phyloP scores from a whole-genome alignment of 371 early-diverging fungal genomes.

The Fennellomyces sp. region DNA sequence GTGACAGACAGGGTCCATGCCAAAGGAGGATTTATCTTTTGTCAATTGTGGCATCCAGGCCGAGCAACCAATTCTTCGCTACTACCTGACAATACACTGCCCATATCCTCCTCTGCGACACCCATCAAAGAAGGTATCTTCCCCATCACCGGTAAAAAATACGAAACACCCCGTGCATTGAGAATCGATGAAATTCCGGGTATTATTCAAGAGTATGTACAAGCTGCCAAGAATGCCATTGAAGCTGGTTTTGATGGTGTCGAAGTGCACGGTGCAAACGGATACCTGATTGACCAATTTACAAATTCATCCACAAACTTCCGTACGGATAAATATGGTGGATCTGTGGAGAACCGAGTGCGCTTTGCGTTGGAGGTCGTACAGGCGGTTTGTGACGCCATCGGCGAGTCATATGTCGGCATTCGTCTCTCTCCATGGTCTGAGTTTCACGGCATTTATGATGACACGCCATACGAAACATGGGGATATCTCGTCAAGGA shows the following conservation, averaged over 20 bases:
- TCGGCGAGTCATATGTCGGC: slow-evolving; percentile 16
- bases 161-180: slow-evolving; percentile 63
- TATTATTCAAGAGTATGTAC: slow-evolving; percentile 61
- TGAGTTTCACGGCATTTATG: slow-evolving; percentile 24
- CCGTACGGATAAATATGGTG: slow-evolving; percentile 68
- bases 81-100: slow-evolving; percentile 6
- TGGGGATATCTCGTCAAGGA: slow-evolving; percentile 23
- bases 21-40: slow-evolving; percentile 59
- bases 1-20: slow-evolving; percentile 61
- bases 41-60: slow-evolving; percentile 42
- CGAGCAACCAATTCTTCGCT: slow-evolving; percentile 9
- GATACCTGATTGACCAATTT: slow-evolving; percentile 62
- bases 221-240: slow-evolving; percentile 43
- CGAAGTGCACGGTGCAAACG: slow-evolving; percentile 73
- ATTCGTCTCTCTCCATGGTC: slow-evolving; percentile 27
- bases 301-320: slow-evolving; percentile 34
- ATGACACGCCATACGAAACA: slow-evolving; percentile 33
- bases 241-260: slow-evolving; percentile 68
- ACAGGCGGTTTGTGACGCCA: slow-evolving; percentile 24
- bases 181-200: slow-evolving; percentile 62
- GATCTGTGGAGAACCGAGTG: slow-evolving; percentile 53
- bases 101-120: slow-evolving; percentile 21
- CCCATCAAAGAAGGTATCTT: slow-evolving; percentile 17
- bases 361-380: slow-evolving; percentile 51
- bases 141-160: slow-evolving; percentile 2